phyloP scores from a whole-genome alignment of 2,329 filamentous ascomycete species.

The Trichophyton rubrum region DNA sequence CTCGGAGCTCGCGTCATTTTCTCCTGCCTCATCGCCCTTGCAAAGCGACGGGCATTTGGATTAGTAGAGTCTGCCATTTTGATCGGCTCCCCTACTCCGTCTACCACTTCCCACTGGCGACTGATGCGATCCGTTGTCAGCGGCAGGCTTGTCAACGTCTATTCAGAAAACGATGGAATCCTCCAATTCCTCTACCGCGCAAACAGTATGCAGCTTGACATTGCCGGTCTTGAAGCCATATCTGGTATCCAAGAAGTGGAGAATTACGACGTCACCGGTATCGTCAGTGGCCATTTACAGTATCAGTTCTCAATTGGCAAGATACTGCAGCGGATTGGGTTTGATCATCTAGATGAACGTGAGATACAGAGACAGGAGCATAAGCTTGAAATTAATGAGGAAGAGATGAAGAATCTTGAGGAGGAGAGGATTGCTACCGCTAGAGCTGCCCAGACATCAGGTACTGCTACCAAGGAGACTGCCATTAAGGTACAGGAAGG shows the following conservation, averaged over 20 bases:
- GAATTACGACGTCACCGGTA: slow-evolving; percentile 54
- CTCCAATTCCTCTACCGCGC: slow-evolving; percentile 79
- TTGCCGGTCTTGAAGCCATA: slow-evolving; percentile 70
- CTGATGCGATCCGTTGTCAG: slow-evolving; percentile 64
- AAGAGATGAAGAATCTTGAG: slow-evolving; percentile 25
- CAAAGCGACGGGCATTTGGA: slow-evolving; percentile 68
- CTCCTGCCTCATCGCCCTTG: slow-evolving; percentile 63
- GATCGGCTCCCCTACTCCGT: slow-evolving; percentile 69
- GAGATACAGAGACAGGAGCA: slow-evolving; percentile 35
- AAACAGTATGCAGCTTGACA: slow-evolving; percentile 66
- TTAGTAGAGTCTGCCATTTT: slow-evolving; percentile 72
- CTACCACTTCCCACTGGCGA: slow-evolving; percentile 59
- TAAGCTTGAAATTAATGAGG: slow-evolving; percentile 28
- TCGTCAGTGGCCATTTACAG: slow-evolving; percentile 55
- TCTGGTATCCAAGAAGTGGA: slow-evolving; percentile 42
- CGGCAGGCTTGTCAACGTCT: slow-evolving; percentile 76
- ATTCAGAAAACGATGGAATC: slow-evolving; percentile 74
- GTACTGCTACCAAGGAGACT: neutral
- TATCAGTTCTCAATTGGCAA: slow-evolving; percentile 56
- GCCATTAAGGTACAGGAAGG: neutral
- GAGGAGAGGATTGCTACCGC: slow-evolving; percentile 20
- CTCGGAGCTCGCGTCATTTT: slow-evolving; percentile 73
- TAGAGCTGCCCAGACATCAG: neutral
- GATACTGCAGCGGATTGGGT: slow-evolving; percentile 54
- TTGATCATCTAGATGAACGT: slow-evolving; percentile 50